Conservation (phyloP, 164 flowering plant genomes). For the Nelumbo lutea region DNA sequence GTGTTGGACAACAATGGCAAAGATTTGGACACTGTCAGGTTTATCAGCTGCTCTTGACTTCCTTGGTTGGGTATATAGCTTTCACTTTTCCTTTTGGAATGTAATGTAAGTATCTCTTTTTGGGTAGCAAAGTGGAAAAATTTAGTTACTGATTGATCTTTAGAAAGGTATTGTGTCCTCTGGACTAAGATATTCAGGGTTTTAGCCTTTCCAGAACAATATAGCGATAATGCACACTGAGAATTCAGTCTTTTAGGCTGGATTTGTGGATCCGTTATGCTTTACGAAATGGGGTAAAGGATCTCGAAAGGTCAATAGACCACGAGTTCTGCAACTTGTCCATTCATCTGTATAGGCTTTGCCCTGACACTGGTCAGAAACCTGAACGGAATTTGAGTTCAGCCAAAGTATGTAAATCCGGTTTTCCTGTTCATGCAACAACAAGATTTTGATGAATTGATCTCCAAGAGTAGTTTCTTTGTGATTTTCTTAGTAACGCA, state of each 20-base stretch:
- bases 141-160: not conserved
- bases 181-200: not conserved
- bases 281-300: too few species aligned
- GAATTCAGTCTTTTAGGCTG: too few species aligned
- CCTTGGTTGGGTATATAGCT: conserved; percentile 7
- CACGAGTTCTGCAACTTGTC: too few species aligned
- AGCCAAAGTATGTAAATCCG: not conserved
- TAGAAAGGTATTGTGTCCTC: not conserved
- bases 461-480: too few species aligned
- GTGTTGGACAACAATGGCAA: conserved; percentile 97
- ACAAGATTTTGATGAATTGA: not conserved
- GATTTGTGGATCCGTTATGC: too few species aligned
- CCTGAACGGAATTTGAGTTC: too few species aligned
- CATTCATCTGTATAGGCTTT: too few species aligned
- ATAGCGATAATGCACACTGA: too few species aligned
- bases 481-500: not conserved
- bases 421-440: not conserved
- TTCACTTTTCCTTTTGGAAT: not conserved
- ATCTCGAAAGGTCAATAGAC: too few species aligned
- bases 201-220: too few species aligned
- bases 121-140: not conserved
- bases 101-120: not conserved
- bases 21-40: conserved; percentile 91
- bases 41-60: not conserved
- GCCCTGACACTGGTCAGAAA: too few species aligned